phyloP scores from a whole-genome alignment of 1,284 basidiomycete genomes.

The Stereum hirsutum region DNA sequence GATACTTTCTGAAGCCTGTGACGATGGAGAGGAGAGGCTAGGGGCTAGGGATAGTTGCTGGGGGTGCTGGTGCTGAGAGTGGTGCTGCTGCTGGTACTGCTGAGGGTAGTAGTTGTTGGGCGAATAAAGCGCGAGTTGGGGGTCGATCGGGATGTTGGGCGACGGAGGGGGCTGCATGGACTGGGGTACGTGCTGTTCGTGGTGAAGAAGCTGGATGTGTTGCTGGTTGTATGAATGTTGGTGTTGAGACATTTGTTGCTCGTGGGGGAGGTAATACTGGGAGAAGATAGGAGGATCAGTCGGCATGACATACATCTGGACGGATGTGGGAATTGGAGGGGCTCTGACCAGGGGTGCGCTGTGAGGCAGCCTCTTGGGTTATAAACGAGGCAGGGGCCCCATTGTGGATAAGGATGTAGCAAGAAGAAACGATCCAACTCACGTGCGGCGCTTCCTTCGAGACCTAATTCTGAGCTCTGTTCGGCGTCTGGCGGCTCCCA shows the following conservation, averaged over 20 bases:
- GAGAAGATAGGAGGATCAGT: conserved; percentile 25
- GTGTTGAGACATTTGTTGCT: conserved; percentile 11
- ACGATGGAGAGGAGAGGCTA: conserved; percentile 43
- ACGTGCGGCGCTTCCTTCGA: conserved; percentile 3
- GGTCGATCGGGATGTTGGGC: conserved; percentile 12
- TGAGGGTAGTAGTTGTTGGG: conserved; percentile 11
- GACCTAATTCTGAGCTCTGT: too few species aligned
- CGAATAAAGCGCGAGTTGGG: conserved; percentile 12
- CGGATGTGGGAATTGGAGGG: conserved; percentile 7
- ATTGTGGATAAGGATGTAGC: not conserved
- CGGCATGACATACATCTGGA: conserved; percentile 14
- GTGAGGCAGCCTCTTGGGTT: conserved; percentile 4
- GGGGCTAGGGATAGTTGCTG: conserved; percentile 21
- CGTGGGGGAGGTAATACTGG: conserved; percentile 25
- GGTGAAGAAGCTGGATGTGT: conserved; percentile 20
- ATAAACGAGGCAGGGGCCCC: conserved; percentile 4
- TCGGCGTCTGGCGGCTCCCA: too few species aligned
- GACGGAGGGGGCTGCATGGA: conserved; percentile 17
- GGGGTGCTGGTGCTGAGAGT: conserved; percentile 24
- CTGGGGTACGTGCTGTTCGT: conserved; percentile 20
- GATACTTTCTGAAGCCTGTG: conserved; percentile 64
- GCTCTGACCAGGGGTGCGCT: conserved; percentile 12
- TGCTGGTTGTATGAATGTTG: conserved; percentile 24
- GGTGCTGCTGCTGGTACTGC: conserved; percentile 18
- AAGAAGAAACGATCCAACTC: conserved; percentile 1